phyloP scores from a whole-genome alignment of 805 yeast genomes.

The Candida railenensis region DNA sequence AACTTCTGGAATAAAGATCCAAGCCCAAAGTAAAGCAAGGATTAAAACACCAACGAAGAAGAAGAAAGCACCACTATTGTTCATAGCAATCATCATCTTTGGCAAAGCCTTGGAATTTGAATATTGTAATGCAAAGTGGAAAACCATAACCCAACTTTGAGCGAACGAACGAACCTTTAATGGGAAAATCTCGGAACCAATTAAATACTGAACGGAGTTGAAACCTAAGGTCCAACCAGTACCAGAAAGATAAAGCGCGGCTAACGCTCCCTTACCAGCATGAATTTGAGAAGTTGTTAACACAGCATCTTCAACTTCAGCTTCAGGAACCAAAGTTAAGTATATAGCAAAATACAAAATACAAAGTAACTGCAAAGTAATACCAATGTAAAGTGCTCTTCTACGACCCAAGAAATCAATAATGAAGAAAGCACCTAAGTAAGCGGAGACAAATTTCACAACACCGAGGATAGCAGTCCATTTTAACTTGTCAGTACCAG shows the following conservation, averaged over 20 bases:
- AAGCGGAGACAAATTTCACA: conserved; percentile 48
- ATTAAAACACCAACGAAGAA: conserved; percentile 44
- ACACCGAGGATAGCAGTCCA: conserved; percentile 52
- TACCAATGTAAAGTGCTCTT: conserved; percentile 45
- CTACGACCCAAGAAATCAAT: conserved; percentile 53
- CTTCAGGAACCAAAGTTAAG: conserved; percentile 44
- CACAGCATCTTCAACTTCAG: conserved; percentile 19
- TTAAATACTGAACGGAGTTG: conserved; percentile 52
- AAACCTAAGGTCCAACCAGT: conserved; percentile 58
- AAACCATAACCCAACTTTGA: conserved; percentile 48
- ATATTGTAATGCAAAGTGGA: conserved; percentile 54
- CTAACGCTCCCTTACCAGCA: conserved; percentile 48
- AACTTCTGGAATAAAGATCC: conserved; percentile 50
- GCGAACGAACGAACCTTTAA: conserved; percentile 47
- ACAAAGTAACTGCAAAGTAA: conserved; percentile 40
- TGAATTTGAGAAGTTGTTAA: conserved; percentile 28
- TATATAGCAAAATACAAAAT: conserved; percentile 48
- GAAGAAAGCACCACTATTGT: conserved; percentile 49
- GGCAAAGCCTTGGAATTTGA: conserved; percentile 55
- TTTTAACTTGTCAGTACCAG: conserved; percentile 37
- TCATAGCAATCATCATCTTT: conserved; percentile 43
- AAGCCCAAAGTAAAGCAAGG: conserved; percentile 40
- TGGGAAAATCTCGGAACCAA: conserved; percentile 55
- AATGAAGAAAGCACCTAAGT: conserved; percentile 48
- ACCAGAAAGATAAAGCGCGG: conserved; percentile 48